Evolutionary conservation across 495 filamentous ascomycete genomes (phyloP), one percentile per base, ranked within the genome.

Genomic region (Annulohypoxylon nitens): DNA sequence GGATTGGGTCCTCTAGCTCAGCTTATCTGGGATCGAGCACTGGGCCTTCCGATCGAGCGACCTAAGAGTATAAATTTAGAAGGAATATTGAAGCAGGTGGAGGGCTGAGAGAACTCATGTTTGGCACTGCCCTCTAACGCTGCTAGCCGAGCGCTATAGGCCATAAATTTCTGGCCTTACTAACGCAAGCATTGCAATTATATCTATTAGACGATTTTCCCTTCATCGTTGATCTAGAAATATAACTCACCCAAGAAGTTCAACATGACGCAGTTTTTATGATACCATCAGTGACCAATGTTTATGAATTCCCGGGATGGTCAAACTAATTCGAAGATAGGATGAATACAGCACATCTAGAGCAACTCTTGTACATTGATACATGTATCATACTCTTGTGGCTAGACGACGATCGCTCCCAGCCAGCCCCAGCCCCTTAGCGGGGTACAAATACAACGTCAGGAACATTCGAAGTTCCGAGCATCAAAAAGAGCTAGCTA

Each of bases 21-120:
- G 81, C 85, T 99, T 69, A 92, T 99, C 78, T 98, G 96, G 96
- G 96, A 98, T 82, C 88, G 96, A 6, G 96, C 94, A 14, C 82
- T 99, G 64, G 96, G 96, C 25, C 83, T 98, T 76, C 96, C 96
- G n/a, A 99, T 99, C 81, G 96, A 99, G 89, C 84, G 96, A 73
- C 95, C 95, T 43, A 99, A 99, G 90, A 97, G 93, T 82, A 95
- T 98, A 79, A 93, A 97, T 83, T 84, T 99, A 68, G 83, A 91
- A 79, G 95, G 95, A 12, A 81, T 97, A 67, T 76, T 97, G 71
- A 90, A 91, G 81, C 71, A 84, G 72, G 84, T 84, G 34, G 84
- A 84, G 67, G 78, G 61, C n/a, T 78, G 20, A 74, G 12, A 26
- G 41, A 23, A 55, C 33, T 63, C 8, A 50, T 67, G 53, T 69